Evolutionary conservation across 352 stramenopile species (phyloP), one percentile per base, ranked within the genome.

Genomic region (Hyaloperonospora brassicae): DNA sequence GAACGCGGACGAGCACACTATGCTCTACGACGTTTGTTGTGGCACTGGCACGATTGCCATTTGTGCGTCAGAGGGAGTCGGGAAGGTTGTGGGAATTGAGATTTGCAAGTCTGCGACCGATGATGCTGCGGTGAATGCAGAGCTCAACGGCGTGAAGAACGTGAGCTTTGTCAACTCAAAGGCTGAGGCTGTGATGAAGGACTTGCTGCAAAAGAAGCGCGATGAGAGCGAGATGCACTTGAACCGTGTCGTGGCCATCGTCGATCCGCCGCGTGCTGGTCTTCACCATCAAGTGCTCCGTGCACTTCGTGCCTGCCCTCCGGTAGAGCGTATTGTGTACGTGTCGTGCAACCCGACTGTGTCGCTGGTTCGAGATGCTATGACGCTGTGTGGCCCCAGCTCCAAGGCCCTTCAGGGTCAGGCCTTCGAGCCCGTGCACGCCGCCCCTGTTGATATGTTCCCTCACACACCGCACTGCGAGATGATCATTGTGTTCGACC

Each of bases 401-500:
- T 97, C 92, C 17, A 98, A 98, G 65, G 92, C 89, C 31, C 82
- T 97, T 44, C 75, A 75, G 25, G 96, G 95, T 35, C 62, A 82
- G 22, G 76, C 95, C 1, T 99, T 99, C 66, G 70, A 84, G 43
- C 85, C 89, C 13, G 89, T 97, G 30, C 78, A 91, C 53, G 89
- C 92, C 7, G 89, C 94, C 39, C 96, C 96, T 1, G 95, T 99
- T 31, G 97, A 99, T 72, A 98, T 99, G 90, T 99, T 99, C 69
- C 97, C 97, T 1, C 88, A 98, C 62, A 99, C 96, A 13, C 77
- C 80, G 27, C 97, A 99, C 78, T 98, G 92, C 67, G 97, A 99
- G 74, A 96, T 99, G 81, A 93, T 99, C 39, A 96, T 98, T 62
- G 89, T 98, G 7, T 98, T 99, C 64, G 96, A 98, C 55, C 84